A percentile compares a stretch with the other conserved stretches of the same genome.
phyloP scores from a whole-genome alignment of 1,284 basidiomycete species.

The Irpex sp. region DNA sequence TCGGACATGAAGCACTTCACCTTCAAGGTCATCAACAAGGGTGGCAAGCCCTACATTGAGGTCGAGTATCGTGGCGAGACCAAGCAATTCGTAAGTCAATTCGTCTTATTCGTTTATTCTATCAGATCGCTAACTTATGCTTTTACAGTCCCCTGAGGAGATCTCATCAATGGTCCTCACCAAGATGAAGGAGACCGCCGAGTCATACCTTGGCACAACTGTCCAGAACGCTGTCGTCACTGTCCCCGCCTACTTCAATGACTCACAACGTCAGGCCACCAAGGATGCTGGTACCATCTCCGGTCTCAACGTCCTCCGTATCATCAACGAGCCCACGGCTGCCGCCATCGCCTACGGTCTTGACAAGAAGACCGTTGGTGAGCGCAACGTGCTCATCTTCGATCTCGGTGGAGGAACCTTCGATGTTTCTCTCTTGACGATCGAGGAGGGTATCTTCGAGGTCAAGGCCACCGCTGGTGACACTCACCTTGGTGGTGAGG shows the following conservation, averaged over 20 bases:
- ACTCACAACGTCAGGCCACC: slow-evolving; percentile 93
- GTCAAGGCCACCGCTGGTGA: slow-evolving; percentile 99
- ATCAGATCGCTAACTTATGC: slow-evolving; percentile 4
- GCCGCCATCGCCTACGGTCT: slow-evolving; percentile 95
- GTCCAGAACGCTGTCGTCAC: slow-evolving; percentile 90
- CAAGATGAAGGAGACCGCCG: slow-evolving; percentile 99
- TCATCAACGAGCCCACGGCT: slow-evolving; percentile 95
- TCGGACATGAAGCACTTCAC: slow-evolving; percentile 95
- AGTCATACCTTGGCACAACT: slow-evolving; percentile 87
- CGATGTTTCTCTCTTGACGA: slow-evolving; percentile 96
- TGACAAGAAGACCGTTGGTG: slow-evolving; percentile 81
- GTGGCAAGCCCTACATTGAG: slow-evolving; percentile 82
- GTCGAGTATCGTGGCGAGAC: slow-evolving; percentile 89
- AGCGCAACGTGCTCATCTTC: slow-evolving; percentile 95
- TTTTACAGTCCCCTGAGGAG: slow-evolving; percentile 81
- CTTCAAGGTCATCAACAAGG: slow-evolving; percentile 83
- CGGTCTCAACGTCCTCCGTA: slow-evolving; percentile 90
- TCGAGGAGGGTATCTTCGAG: slow-evolving; percentile 98
- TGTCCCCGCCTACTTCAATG: slow-evolving; percentile 97
- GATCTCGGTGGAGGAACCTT: slow-evolving; percentile 99
- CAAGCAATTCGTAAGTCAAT: slow-evolving; percentile 80
- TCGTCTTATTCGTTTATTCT: not conserved
- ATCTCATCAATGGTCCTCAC: slow-evolving; percentile 95
- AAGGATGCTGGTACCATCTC: slow-evolving; percentile 92
- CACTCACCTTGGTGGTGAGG: slow-evolving; percentile 98